Base-by-base conservation (phyloP, 306 rosid species). In the Prunus fruticosa region DNA sequence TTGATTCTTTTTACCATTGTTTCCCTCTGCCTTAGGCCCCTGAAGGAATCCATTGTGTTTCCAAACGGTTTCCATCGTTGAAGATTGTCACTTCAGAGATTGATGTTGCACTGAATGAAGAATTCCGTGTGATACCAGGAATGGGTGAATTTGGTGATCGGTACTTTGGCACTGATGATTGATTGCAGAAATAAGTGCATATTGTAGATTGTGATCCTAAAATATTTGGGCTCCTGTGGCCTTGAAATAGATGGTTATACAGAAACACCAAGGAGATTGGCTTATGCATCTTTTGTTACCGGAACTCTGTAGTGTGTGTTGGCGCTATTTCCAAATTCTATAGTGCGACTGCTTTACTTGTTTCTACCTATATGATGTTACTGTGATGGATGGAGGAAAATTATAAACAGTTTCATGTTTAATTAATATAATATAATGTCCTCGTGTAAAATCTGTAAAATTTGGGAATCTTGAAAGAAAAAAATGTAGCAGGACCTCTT, bases 1-100 rank as follows among this genome's bases (percentile, higher is more conserved):
- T 38, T 38, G 9, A 69, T 30, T 66, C 47, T 76, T 79, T 64
- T 78, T 28, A 64, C 32, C 73, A 15, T 5, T 20, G 8, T 57
- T 1, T 68, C 60, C 74, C 49, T 64, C 57, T 63, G 74, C 45
- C 76, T 81, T 67, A 95, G 97, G 98, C 98, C 62, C 98, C 98
- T 1, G 98, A 95, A 84, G 98, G 98, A 71, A 95, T 95, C 76
- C 97, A 95, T 47, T 95, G 98, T 61, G 97, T 92, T 52, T 78
- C 82, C 84, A 88, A 89, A 76, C 89, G 93, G 83, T 92, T 90
- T 71, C 98, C 97, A 43, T 77, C 92, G 27, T 84, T 95, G 82
- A 92, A 95, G 85, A 95, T 95, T 23, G 98, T 95, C 47, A 92
- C 98, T 63, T 95, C 98, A 20, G 97, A 95, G 93, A 95, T 95